These are phyloP conservation scores for Eucalyptus curtisii DNA, from an alignment of 345 rosid genomes.

Conservation along the genomic window DNA sequence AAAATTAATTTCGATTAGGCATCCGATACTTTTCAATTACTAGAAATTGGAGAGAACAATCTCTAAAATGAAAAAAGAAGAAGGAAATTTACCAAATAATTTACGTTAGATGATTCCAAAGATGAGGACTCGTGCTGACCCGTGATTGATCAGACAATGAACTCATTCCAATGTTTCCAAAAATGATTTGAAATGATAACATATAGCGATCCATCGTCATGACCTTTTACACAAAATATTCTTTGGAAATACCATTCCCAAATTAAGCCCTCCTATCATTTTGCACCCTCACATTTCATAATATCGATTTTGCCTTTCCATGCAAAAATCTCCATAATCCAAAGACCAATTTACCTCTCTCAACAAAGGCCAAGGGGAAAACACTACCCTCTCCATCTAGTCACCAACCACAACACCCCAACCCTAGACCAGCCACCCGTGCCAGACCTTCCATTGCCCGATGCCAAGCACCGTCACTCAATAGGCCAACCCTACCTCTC, in stretches of 20 bases:
- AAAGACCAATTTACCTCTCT: not conserved
- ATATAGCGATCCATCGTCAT: not conserved
- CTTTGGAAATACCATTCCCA: not conserved
- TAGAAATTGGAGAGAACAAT: not conserved
- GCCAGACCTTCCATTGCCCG: not conserved
- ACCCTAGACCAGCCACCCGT: not conserved
- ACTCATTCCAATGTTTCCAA: not conserved
- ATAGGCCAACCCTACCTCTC: too few species aligned
- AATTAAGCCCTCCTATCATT: not conserved
- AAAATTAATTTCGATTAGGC: not conserved
- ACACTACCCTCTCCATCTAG: not conserved
- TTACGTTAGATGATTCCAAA: not conserved
- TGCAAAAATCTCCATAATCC: not conserved
- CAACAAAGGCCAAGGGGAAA: not conserved
- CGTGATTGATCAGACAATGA: not conserved
- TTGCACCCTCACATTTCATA: not conserved
- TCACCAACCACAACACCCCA: not conserved
- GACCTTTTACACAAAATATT: not conserved
- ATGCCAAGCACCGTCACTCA: too few species aligned
- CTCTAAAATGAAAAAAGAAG: not conserved
- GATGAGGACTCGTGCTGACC: not conserved
- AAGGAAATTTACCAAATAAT: not conserved
- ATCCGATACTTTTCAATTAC: not conserved
- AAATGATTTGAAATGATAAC: not conserved
- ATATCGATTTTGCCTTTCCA: not conserved